A percentile compares a stretch with the other conserved stretches of the same genome.
These are phyloP conservation scores for Silene coronaria DNA, from an alignment of 179 eudicot genomes.

Conservation along the genomic window DNA sequence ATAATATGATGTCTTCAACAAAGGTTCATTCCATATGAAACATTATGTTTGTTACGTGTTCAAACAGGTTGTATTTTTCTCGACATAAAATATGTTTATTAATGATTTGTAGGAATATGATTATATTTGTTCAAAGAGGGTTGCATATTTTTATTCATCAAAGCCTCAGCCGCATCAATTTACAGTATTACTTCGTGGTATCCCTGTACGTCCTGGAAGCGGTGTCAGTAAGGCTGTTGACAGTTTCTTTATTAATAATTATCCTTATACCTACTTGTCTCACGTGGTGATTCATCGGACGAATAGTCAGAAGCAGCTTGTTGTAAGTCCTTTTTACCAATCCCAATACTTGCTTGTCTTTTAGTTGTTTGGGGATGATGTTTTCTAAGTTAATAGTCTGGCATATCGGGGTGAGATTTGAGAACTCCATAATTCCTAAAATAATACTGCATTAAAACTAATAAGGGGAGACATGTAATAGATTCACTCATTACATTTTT, in stretches of 20 bases:
- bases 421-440: no score
- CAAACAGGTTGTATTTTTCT: not conserved
- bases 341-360: not conserved
- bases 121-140: conserved; percentile 60
- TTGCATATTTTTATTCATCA: conserved; percentile 62
- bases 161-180: conserved; percentile 82
- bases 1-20: no score
- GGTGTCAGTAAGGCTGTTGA: conserved; percentile 67
- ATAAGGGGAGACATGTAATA: no score
- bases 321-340: conserved; percentile 50
- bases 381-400: conserved; percentile 2
- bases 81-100: conserved; percentile 12
- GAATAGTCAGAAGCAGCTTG: conserved; percentile 41
- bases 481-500: no score
- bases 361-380: conserved; percentile 15
- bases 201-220: conserved; percentile 55
- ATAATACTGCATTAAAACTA: no score
- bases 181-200: conserved; percentile 73
- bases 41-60: no score
- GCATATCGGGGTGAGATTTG: not conserved
- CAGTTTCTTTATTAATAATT: conserved; percentile 61
- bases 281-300: conserved; percentile 65
- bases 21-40: no score
- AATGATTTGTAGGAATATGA: conserved; percentile 66
- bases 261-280: conserved; percentile 73